These are phyloP conservation scores for Linum lewisii DNA, from an alignment of 345 rosid genomes.

Conservation along the genomic window DNA sequence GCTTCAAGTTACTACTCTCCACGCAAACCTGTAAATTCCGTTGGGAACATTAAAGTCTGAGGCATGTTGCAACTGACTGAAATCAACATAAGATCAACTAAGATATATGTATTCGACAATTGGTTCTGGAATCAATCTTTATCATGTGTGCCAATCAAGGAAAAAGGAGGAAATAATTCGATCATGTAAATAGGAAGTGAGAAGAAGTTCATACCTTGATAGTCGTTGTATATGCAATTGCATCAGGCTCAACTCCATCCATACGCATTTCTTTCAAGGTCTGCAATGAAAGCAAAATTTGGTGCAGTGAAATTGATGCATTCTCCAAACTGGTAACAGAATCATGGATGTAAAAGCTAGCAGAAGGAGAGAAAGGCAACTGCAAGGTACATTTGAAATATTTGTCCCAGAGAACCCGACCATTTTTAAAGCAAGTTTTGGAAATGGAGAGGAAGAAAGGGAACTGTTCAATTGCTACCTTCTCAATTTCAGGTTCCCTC, in stretches of 20 bases:
- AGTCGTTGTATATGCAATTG: constrained; percentile 79
- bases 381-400: not conserved
- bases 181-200: constrained; percentile 7
- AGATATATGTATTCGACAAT: not conserved
- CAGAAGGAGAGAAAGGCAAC: no score
- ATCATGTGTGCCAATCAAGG: no score
- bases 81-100: not conserved
- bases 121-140: not conserved
- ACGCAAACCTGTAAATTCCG: constrained; percentile 53
- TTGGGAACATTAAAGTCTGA: constrained; percentile 12
- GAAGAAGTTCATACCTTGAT: constrained; percentile 50
- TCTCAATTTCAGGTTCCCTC: no score
- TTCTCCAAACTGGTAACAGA: not conserved
- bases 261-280: constrained; percentile 64
- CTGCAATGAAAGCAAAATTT: constrained; percentile 41
- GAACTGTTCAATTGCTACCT: no score
- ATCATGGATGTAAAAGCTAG: not conserved
- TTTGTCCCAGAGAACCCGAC: not conserved
- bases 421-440: no score
- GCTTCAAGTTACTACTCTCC: constrained; percentile 41
- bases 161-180: no score
- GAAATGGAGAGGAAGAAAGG: no score
- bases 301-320: constrained; percentile 20
- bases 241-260: constrained; percentile 74
- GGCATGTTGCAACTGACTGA: not conserved